A percentile compares a stretch with the other conserved stretches of the same genome.
These are phyloP conservation scores for Saccharomyces hybrid DNA, from an alignment of 1,139 yeast species.

Conservation along the genomic window DNA sequence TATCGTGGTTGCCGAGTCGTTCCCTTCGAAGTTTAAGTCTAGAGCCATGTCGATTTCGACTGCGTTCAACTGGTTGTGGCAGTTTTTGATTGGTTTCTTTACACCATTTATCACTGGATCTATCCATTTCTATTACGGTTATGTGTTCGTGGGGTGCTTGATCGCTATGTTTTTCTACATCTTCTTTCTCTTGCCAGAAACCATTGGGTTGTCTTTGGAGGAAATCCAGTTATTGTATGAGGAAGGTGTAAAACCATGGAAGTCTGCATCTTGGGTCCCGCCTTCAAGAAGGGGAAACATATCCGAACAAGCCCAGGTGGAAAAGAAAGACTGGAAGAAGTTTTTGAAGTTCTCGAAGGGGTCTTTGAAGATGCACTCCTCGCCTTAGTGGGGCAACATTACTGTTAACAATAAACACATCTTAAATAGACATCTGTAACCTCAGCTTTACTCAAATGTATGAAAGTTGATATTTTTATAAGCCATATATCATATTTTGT, in stretches of 20 bases:
- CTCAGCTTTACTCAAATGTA: too few species aligned
- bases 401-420: too few species aligned
- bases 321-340: not conserved
- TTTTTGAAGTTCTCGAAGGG: not conserved
- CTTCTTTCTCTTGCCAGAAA: constrained; percentile 58
- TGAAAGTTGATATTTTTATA: too few species aligned
- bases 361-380: too few species aligned
- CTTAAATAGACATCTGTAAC: too few species aligned
- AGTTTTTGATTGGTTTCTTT: constrained; percentile 64
- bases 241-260: constrained; percentile 38
- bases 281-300: constrained; percentile 25
- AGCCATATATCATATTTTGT: too few species aligned
- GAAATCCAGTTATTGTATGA: constrained; percentile 57
- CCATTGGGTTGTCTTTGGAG: constrained; percentile 61
- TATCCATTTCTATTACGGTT: constrained; percentile 44
- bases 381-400: too few species aligned
- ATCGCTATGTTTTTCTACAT: constrained; percentile 53
- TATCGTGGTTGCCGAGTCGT: constrained; percentile 34
- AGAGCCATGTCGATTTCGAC: constrained; percentile 66
- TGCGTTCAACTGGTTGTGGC: constrained; percentile 66
- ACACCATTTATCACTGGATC: constrained; percentile 58
- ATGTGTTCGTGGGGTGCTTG: constrained; percentile 63
- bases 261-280: constrained; percentile 31
- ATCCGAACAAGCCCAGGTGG: not conserved
- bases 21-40: constrained; percentile 63